Evolutionary conservation across 2,329 filamentous ascomycete species (phyloP), one percentile per base, ranked within the genome.

Genomic region (Colletotrichum gloeosporioides): DNA sequence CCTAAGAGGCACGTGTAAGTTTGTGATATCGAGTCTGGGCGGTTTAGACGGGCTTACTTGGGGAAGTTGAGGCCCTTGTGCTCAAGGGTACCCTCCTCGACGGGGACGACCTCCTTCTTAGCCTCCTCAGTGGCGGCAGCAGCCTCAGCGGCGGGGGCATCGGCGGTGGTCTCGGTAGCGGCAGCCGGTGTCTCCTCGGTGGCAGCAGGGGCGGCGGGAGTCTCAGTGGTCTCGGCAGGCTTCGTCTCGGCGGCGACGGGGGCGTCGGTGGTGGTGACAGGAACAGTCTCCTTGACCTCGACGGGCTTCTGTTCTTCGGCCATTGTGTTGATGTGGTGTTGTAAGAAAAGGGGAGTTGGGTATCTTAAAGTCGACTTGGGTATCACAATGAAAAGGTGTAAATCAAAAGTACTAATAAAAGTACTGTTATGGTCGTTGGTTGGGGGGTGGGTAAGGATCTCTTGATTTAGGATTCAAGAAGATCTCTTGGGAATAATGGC

Each of bases 41-140:
- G 10, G 15, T 5, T n/a, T 27, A 3, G n/a, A 4, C 1, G 49
- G 22, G 85, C 95, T 89, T 91, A 98, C 96, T 98, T 98, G 88
- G 96, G 93, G 85, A 92, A 93, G 87, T 89, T 90, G 79, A 96
- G 90, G 84, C 95, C 95, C 92, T 98, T 98, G 93, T 98, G 95
- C 85, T 95, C 94, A 70, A 99, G 92, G 80, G 92, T 89, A 78
- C 96, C 96, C 87, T 98, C 96, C 85, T 94, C 93, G 78, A 96
- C 90, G 77, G 95, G 94, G 87, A 93, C 93, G 69, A 88, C 86
- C 83, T 91, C 90, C 78, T 89, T 86, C 81, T 87, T 87, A 81
- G 83, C 84, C 39, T 85, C 83, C 83, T 88, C 84, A 79, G 86
- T 85, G 39, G 81, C 80, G 36, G 82, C 80, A 44, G 86, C 85